Base-by-base conservation (phyloP, 192 early-diverging fungal species). In the Backusella australiensis region DNA sequence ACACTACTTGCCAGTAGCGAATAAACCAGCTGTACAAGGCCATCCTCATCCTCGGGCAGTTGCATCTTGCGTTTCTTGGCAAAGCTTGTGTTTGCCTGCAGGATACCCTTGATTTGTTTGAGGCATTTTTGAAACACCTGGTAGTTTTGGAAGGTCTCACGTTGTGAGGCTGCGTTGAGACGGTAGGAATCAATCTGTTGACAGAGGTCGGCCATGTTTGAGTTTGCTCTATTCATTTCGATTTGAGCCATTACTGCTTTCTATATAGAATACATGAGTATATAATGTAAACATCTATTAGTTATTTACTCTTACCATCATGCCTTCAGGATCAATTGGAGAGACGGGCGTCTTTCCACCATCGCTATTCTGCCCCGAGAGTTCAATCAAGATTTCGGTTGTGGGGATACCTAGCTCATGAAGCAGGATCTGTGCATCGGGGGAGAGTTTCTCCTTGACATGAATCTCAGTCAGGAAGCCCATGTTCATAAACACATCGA, bases 91-190 rank as follows among this genome's bases (percentile, higher is more conserved):
- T 77, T 76, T 15, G 73, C 74, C 14, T 77, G 75, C 6, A 83
- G 35, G 26, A 83, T 83, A 38, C 78, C 78, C n/a, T 83, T 83
- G 75, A 83, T 83, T 59, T 83, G 82, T 23, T 80, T 79, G 12
- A 77, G 63, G 67, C 82, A 83, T 56, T 83, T 83, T 21, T 77
- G 78, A 46, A 83, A 83, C 2, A 83, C 76, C 29, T 83, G 82
- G 3, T 68, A 73, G 36, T 80, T 80, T 69, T 83, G 81, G 59
- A 79, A 83, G 1, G 21, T 63, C 26, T 63, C 56, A 3, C 56
- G 56, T 34, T 79, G 78, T 19, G 76, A 75, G 12, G 75, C 78
- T 23, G 78, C 75, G 6, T 73, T 75, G 6, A 80, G 49, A 21
- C 82, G 75, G 32, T 80, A 83, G 1, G 76, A 76, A 69, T 83